Evolutionary conservation across 805 yeast genomes (phyloP), one percentile per base, ranked within the genome.

Genomic region (Priceomyces castillae): DNA sequence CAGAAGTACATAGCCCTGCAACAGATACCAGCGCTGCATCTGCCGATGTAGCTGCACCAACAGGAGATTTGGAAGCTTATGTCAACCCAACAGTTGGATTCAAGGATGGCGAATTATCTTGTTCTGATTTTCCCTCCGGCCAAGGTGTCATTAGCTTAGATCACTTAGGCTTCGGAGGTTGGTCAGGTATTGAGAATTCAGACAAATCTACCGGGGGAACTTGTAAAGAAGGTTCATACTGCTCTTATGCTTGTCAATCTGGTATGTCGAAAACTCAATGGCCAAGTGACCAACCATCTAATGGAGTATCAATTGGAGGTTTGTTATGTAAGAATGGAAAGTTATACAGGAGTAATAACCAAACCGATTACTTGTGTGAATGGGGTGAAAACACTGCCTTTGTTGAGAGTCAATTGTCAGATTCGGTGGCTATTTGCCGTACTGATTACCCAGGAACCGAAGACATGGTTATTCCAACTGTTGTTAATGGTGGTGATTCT

Each of bases 391-490:
- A 80, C 43, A 65, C 83, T 41, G 95, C 95, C 39, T 61, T 67
- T 41, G 90, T 86, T 54, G 84, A 75, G 46, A 80, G 81, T 57
- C 74, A 86, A 56, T 69, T 87, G 46, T 60, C 65, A 52, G 63
- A 84, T 47, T 76, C 76, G 41, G 90, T 92, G 57, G 92, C 98
- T 47, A 71, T 94, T 59, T 94, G 99, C 79, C 86, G 97, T 77
- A 92, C 99, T 49, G 99, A 92, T 68, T 92, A 92, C 81, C 99
- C 99, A 62, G 99, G 99, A 74, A 84, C 97, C 52, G 99, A 92
- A 76, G 90, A 90, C 80, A 94, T 92, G 98, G 95, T 84, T 54
- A 78, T 92, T 49, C 98, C 99, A 65, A 90, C 98, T 47, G 73
- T 80, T 50, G 85, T 90, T 41, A 65, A 64, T 26, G 86, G 84